Conservation (phyloP, 2,329 filamentous ascomycete genomes). For the Aspergillus viridinutans region DNA sequence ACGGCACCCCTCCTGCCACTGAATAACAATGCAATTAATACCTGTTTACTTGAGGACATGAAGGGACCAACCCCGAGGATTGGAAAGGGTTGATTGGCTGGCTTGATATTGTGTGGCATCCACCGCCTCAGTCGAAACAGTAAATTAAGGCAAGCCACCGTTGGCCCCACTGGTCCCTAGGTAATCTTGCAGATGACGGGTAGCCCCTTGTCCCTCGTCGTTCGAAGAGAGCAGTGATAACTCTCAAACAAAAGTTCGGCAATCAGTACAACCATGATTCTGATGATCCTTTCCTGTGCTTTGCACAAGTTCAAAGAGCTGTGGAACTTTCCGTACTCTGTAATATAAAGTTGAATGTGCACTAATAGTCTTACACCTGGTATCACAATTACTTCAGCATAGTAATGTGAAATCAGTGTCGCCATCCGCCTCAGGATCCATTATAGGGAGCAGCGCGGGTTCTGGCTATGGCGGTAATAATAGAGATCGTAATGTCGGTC, state of each 20-base stretch:
- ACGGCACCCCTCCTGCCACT: slow-evolving; percentile 9
- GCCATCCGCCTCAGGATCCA: neutral
- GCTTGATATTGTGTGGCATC: neutral
- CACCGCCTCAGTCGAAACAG: slow-evolving; percentile 10
- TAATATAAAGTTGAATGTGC: neutral
- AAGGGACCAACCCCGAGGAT: slow-evolving; percentile 7
- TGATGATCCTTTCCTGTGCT: neutral
- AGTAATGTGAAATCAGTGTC: neutral
- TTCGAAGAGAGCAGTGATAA: slow-evolving; percentile 13
- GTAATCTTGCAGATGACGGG: slow-evolving; percentile 24
- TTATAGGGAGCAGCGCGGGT: neutral
- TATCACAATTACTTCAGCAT: neutral
- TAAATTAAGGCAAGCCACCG: slow-evolving; percentile 17
- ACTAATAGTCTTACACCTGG: neutral
- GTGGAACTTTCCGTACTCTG: neutral
- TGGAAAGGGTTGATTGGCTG: slow-evolving; percentile 1
- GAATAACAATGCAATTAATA: slow-evolving; percentile 9
- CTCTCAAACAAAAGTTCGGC: slow-evolving; percentile 3
- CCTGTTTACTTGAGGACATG: neutral
- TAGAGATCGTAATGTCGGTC: neutral
- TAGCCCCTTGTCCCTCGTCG: slow-evolving; percentile 7
- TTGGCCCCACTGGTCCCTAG: slow-evolving; percentile 21
- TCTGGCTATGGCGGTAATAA: slow-evolving; percentile 12
- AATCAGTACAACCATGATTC: neutral
- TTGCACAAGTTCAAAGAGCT: neutral